Conservation (phyloP, 257 asterid genomes). For the Parsonsia alboflavescens region DNA sequence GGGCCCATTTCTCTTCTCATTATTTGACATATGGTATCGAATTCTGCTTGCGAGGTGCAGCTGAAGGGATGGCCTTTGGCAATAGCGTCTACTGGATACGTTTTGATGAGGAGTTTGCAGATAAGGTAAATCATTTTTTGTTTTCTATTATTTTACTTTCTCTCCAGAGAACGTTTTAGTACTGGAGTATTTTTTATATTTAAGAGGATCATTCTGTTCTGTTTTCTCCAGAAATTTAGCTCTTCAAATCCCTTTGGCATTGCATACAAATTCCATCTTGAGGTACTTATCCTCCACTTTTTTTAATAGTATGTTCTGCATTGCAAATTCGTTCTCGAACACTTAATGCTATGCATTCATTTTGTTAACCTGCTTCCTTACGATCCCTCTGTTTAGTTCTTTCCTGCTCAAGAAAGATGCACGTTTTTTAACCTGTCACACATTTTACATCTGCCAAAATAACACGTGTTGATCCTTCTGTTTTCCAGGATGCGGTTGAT, state of each 20-base stretch:
- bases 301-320: too few relatives aligned
- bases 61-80: conserved; percentile 82
- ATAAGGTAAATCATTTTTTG: conserved; percentile 47
- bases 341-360: conserved; percentile 1
- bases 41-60: conserved; percentile 44
- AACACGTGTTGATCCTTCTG: background rate
- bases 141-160: background rate
- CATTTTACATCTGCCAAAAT: background rate
- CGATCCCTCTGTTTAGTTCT: background rate
- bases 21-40: conserved; percentile 1
- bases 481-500: conserved; percentile 90
- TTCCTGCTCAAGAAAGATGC: background rate
- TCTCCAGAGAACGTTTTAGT: background rate
- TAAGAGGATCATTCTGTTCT: conserved; percentile 7
- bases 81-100: conserved; percentile 86
- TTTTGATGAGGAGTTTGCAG: conserved; percentile 67
- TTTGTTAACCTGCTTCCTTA: background rate
- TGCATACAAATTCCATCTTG: conserved; percentile 87
- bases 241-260: conserved; percentile 89
- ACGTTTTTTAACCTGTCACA: background rate
- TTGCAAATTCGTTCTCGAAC: background rate
- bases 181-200: background rate
- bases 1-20: background rate
- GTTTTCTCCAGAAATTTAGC: conserved; percentile 64
- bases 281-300: conserved; percentile 39